Percentiles rank a stretch among this genome's conserved stretches.
These are phyloP conservation scores for Lolium rigidum DNA, from an alignment of 176 grass and related monocot genomes.

Conservation along the genomic window DNA sequence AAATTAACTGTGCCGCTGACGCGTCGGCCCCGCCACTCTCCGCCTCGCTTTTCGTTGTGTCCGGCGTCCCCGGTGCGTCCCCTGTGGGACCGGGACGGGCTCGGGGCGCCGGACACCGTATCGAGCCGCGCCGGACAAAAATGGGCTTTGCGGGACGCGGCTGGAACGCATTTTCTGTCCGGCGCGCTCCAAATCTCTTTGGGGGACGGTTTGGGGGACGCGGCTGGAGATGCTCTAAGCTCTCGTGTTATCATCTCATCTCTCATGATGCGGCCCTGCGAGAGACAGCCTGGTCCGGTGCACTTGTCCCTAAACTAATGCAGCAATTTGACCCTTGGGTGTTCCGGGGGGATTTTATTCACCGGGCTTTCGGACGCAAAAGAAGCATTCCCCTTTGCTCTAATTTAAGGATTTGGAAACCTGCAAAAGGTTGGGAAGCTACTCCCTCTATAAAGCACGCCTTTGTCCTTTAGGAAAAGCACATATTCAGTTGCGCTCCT, in stretches of 20 bases:
- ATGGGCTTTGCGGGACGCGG: too few relatives aligned
- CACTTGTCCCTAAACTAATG: neutral
- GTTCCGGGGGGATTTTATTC: conserved; percentile 23
- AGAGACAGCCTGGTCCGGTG: conserved; percentile 12
- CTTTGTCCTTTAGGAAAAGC: conserved; percentile 64
- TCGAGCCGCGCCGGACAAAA: too few relatives aligned
- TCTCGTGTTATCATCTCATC: conserved; percentile 11
- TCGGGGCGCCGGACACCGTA: too few relatives aligned
- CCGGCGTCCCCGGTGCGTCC: too few relatives aligned
- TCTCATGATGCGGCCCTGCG: conserved; percentile 10
- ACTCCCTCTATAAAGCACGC: conserved; percentile 34
- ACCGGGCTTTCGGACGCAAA: conserved; percentile 24
- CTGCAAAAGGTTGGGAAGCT: neutral
- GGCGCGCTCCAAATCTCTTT: too few relatives aligned
- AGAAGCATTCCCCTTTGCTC: neutral
- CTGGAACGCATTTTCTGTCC: too few relatives aligned
- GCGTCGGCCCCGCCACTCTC: too few relatives aligned
- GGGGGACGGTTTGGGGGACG: too few relatives aligned
- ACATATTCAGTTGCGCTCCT: neutral
- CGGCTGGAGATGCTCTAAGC: too few relatives aligned
- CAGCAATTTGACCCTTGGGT: neutral
- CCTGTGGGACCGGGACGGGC: too few relatives aligned
- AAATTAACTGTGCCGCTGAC: too few relatives aligned
- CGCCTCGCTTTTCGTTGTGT: too few relatives aligned
- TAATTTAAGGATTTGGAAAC: conserved; percentile 38